phyloP scores from a whole-genome alignment of 2,329 filamentous ascomycete species.

The Scedosporium dehoogii region DNA sequence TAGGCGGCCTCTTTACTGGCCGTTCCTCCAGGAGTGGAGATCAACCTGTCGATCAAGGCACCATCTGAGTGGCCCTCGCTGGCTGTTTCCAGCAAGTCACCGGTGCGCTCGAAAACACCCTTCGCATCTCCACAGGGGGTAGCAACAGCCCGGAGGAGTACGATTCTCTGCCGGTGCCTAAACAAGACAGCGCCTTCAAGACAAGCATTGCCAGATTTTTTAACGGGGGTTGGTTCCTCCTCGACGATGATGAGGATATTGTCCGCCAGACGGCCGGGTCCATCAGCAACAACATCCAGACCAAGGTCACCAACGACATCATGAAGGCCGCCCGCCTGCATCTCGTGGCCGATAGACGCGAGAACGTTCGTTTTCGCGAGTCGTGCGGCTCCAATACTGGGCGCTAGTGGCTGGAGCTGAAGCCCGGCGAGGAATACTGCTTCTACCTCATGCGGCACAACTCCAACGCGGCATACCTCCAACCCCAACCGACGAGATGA shows the following conservation, averaged over 20 bases:
- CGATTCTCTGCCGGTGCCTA: slow-evolving; percentile 5
- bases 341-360: slow-evolving; percentile 7
- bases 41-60: not conserved
- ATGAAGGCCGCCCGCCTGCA: slow-evolving; percentile 4
- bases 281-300: slow-evolving; percentile 8
- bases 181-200: slow-evolving; percentile 5
- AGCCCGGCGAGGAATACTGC: slow-evolving; percentile 5
- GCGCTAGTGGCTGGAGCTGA: slow-evolving; percentile 2
- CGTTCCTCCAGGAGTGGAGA: not conserved
- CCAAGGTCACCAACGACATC: slow-evolving; percentile 9
- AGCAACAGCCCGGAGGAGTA: slow-evolving; percentile 3
- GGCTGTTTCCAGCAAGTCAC: slow-evolving; percentile 3
- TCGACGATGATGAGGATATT: slow-evolving; percentile 7
- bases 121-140: slow-evolving; percentile 6
- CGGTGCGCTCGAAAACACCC: slow-evolving; percentile 2
- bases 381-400: slow-evolving; percentile 2
- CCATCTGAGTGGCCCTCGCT: slow-evolving; percentile 1
- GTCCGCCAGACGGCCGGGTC: slow-evolving; percentile 2
- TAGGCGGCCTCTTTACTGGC: not conserved
- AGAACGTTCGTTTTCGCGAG: not conserved
- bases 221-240: slow-evolving; percentile 9
- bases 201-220: slow-evolving; percentile 10
- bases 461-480: not conserved
- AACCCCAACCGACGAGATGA: slow-evolving; percentile 4
- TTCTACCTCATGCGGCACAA: slow-evolving; percentile 7